These are phyloP conservation scores for Tephrocybe sp. DNA, from an alignment of 768 basidiomycete genomes.

Conservation along the genomic window DNA sequence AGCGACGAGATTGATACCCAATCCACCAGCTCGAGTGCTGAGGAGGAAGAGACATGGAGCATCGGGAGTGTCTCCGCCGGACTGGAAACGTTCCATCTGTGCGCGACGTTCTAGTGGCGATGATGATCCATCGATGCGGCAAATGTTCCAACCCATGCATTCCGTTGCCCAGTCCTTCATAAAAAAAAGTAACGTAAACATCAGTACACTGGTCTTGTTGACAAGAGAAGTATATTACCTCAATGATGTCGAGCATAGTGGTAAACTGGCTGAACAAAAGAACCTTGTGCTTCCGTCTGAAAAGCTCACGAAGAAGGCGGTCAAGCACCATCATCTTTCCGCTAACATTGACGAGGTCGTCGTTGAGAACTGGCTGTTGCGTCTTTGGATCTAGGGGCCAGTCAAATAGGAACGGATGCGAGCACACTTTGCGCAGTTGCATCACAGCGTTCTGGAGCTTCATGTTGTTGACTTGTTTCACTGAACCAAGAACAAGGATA, in stretches of 20 bases:
- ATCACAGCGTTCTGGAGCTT: constrained; percentile 92
- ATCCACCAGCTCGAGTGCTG: constrained; percentile 75
- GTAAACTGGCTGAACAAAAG: constrained; percentile 93
- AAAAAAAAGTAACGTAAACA: no score
- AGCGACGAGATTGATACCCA: constrained; percentile 78
- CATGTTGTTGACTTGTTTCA: constrained; percentile 88
- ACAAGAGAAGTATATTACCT: constrained; percentile 43
- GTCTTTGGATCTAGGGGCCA: constrained; percentile 71
- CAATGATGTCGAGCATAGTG: constrained; percentile 93
- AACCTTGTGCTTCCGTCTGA: constrained; percentile 78
- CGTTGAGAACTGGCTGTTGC: constrained; percentile 61
- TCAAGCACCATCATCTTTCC: constrained; percentile 99
- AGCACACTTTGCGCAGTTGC: constrained; percentile 96
- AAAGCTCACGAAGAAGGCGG: constrained; percentile 79
- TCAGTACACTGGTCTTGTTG: neutral
- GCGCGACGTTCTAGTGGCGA: constrained; percentile 76
- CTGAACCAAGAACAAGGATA: constrained; percentile 31
- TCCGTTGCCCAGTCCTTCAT: constrained; percentile 82
- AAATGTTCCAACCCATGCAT: constrained; percentile 78
- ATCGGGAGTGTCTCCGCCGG: constrained; percentile 54
- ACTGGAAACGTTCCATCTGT: constrained; percentile 85
- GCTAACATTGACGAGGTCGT: constrained; percentile 79
- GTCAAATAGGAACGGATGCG: constrained; percentile 88
- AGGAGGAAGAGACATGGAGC: constrained; percentile 77
- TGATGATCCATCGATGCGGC: constrained; percentile 90